Evolutionary conservation across 2,329 filamentous ascomycete genomes (phyloP), one percentile per base, ranked within the genome.

Genomic region (Clonostachys byssicola): DNA sequence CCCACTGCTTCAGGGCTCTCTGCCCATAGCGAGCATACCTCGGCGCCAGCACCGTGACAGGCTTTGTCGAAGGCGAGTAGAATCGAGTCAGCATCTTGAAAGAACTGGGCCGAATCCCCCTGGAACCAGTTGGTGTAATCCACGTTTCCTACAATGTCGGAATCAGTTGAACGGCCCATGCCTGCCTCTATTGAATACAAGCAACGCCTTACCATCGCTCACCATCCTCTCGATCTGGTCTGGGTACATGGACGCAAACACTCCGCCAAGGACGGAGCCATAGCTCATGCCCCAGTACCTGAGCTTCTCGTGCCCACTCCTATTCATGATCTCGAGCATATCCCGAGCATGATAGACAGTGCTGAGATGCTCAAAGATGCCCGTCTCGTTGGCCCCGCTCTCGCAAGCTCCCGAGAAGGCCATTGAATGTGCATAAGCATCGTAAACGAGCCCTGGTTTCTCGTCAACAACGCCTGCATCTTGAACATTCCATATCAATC

Each of bases 201-300:
- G 14, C 12, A 14, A 10, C 10, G 3, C 51, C 68, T 60, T 49
- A 71, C 72, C 74, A 50, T 80, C 77, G 47, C 74, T 72, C 3
- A 78, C 70, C 9, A 80, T 57, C 13, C 75, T 64, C 40, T 72
- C 74, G 2, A 80, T 69, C 41, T 65, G 65, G 30, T 78, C 72
- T 2, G 76, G 77, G 46, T 70, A 79, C 61, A 80, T 65, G 3
- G 72, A 66, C 4, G 76, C 76, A 55, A 79, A 78, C 0, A 71
- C 71, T 12, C 70, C 73, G 5, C 77, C 77, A 0, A 81, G 63
- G 3, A 78, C 56, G 8, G 75, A 77, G 10, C 77, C 77, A 51
- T 80, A 80, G 51, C 74, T 78, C 48, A 78, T 73, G 1, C 77
- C 77, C 75, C 75, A 80, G 55, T 77, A 80, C 41, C 63, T 66